A percentile compares a stretch with the other conserved stretches of the same genome.
Conservation (phyloP, 495 filamentous ascomycete genomes). For the Tuber microsphaerosporum region DNA sequence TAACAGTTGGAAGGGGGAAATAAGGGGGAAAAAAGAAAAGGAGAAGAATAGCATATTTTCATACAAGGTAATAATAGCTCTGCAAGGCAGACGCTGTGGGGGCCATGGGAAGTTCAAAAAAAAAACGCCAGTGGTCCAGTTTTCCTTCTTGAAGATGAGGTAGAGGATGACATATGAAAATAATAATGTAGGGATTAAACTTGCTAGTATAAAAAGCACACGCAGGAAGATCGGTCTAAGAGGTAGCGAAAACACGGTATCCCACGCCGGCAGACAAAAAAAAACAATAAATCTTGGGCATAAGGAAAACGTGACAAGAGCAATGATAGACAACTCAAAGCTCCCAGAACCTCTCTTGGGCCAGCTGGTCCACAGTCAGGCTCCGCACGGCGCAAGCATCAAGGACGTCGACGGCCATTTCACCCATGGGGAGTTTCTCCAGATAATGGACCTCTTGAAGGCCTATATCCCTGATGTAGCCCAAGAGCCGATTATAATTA, state of each 20-base stretch:
- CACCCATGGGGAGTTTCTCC: constrained; percentile 38
- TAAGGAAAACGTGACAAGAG: background rate
- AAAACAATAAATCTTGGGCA: background rate
- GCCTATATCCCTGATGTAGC: constrained; percentile 51
- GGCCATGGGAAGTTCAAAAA: background rate
- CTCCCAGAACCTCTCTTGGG: constrained; percentile 30
- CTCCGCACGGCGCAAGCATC: constrained; percentile 38
- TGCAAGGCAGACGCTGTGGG: background rate
- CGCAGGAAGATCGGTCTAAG: background rate
- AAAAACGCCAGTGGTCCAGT: background rate
- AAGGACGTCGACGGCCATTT: constrained; percentile 34
- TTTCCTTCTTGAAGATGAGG: background rate
- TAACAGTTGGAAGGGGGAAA: background rate
- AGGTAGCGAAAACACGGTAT: background rate
- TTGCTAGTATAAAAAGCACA: background rate
- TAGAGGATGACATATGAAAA: background rate
- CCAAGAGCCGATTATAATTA: constrained; percentile 57
- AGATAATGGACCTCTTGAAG: constrained; percentile 46
- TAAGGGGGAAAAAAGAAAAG: background rate
- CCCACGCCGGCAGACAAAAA: background rate
- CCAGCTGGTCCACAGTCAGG: constrained; percentile 27
- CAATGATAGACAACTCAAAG: constrained; percentile 11
- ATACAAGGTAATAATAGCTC: constrained; percentile 2
- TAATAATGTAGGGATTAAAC: background rate
- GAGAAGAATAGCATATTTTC: background rate